These are phyloP conservation scores for Mortierella sp. DNA, from an alignment of 371 early-diverging fungal genomes.

Conservation along the genomic window DNA sequence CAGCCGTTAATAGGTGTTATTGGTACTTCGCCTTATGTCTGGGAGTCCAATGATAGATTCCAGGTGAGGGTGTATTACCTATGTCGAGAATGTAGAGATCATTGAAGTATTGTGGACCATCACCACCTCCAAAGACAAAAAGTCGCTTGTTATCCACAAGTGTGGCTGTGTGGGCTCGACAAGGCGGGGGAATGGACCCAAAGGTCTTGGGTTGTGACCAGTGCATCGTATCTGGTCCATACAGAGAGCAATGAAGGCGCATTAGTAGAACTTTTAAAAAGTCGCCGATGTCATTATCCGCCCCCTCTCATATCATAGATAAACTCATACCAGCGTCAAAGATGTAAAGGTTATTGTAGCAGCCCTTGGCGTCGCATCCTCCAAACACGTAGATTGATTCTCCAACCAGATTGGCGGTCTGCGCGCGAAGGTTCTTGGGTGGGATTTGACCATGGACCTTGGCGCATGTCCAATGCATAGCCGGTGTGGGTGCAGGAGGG, in stretches of 20 bases:
- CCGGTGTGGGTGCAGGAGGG: constrained; percentile 77
- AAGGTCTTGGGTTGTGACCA: constrained; percentile 80
- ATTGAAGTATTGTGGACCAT: constrained; percentile 87
- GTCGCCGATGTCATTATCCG: too few species aligned
- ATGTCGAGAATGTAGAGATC: constrained; percentile 80
- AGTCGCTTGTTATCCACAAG: constrained; percentile 73
- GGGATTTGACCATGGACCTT: constrained; percentile 75
- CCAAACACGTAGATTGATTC: constrained; percentile 88
- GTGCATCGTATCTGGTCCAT: constrained; percentile 75
- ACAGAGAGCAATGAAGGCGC: too few species aligned
- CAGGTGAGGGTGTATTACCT: too few species aligned
- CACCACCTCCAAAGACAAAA: constrained; percentile 89
- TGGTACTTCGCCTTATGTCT: too few species aligned
- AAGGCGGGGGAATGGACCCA: constrained; percentile 78
- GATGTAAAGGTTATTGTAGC: constrained; percentile 81
- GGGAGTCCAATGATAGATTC: too few species aligned
- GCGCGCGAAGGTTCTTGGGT: constrained; percentile 83
- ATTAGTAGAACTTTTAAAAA: too few species aligned
- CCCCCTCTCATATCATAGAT: too few species aligned
- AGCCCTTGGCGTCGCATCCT: constrained; percentile 81
- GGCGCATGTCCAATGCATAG: constrained; percentile 90
- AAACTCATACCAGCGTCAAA: constrained; percentile 84
- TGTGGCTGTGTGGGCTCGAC: constrained; percentile 87
- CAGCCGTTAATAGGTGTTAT: too few species aligned
- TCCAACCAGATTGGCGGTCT: constrained; percentile 80